These are phyloP conservation scores for Ogataea saltuana DNA, from an alignment of 805 yeast genomes.

Conservation along the genomic window DNA sequence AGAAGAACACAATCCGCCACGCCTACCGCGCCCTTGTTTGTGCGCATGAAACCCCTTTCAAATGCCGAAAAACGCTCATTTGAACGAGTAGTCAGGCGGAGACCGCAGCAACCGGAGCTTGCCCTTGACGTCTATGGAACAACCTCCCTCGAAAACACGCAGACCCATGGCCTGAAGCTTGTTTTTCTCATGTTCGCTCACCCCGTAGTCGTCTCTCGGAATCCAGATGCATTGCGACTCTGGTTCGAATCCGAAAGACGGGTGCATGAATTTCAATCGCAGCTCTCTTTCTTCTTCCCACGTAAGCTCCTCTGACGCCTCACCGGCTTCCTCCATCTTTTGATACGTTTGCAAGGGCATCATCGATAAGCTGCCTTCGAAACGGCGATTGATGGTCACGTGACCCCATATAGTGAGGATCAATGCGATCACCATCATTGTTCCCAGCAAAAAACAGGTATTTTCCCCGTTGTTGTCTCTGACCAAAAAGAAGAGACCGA, in stretches of 20 bases:
- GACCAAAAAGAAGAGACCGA: conserved; percentile 73
- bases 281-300: conserved; percentile 8
- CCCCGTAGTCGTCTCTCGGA: conserved; percentile 36
- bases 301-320: conserved; percentile 5
- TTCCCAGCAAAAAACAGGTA: conserved; percentile 46
- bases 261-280: conserved; percentile 25
- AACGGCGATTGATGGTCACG: conserved; percentile 47
- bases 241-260: conserved; percentile 27
- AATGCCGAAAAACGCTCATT: conserved; percentile 2
- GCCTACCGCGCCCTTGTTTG: not conserved
- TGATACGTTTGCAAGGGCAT: conserved; percentile 38
- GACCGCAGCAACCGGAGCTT: conserved; percentile 13
- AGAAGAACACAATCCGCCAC: not conserved
- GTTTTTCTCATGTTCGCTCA: conserved; percentile 29
- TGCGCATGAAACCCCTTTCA: not conserved
- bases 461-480: conserved; percentile 48
- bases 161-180: conserved; percentile 26
- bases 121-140: conserved; percentile 16
- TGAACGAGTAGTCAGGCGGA: conserved; percentile 22
- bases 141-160: conserved; percentile 22
- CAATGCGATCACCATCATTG: conserved; percentile 52
- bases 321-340: conserved; percentile 10
- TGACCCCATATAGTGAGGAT: conserved; percentile 60
- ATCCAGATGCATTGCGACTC: conserved; percentile 27
- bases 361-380: conserved; percentile 36